A percentile compares a stretch with the other conserved stretches of the same genome.
These are phyloP conservation scores for Chernovozyma aurita DNA, from an alignment of 1,139 yeast genomes.

Conservation along the genomic window DNA sequence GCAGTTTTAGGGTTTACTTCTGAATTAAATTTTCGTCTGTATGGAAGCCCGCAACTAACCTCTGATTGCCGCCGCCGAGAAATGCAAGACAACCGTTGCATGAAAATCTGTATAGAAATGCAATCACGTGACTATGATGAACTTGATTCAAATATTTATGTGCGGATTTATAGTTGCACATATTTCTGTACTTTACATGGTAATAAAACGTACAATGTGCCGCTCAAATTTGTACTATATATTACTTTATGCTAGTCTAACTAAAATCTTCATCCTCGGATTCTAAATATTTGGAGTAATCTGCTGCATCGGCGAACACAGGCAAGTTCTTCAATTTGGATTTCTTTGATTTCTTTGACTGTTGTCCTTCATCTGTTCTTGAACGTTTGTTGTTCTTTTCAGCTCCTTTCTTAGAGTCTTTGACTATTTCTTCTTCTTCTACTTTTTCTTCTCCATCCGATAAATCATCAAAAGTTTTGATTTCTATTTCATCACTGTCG, in stretches of 20 bases:
- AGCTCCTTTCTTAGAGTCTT: no score
- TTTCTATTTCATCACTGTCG: slow-evolving; percentile 30
- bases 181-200: not conserved
- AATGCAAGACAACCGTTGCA: not conserved
- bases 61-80: not conserved
- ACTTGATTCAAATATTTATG: no score
- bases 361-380: slow-evolving; percentile 10
- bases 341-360: slow-evolving; percentile 44
- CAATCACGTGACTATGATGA: not conserved
- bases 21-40: not conserved
- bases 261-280: slow-evolving; percentile 53
- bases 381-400: slow-evolving; percentile 19
- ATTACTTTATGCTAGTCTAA: slow-evolving; percentile 8
- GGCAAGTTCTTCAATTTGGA: slow-evolving; percentile 68
- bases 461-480: slow-evolving; percentile 29
- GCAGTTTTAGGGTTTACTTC: no score
- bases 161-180: not conserved
- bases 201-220: no score
- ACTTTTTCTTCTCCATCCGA: slow-evolving; percentile 28
- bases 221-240: no score
- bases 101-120: not conserved
- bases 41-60: not conserved
- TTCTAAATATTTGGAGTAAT: slow-evolving; percentile 71
- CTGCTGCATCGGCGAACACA: slow-evolving; percentile 85
- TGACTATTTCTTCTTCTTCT: slow-evolving; percentile 7